These are phyloP conservation scores for Capsella bursapastoris DNA, from an alignment of 345 rosid species.

Conservation along the genomic window DNA sequence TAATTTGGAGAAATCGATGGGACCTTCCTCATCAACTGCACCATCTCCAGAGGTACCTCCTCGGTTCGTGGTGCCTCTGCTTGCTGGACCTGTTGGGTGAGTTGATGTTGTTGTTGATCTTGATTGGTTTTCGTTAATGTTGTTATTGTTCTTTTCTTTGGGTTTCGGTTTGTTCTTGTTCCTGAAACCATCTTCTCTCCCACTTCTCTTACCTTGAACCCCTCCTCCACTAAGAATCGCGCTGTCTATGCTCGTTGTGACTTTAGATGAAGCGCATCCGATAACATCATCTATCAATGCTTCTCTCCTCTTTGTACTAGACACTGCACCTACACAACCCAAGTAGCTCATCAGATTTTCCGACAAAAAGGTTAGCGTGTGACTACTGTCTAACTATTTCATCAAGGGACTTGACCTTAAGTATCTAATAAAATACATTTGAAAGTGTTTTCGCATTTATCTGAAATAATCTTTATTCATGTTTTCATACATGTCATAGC, in stretches of 20 bases:
- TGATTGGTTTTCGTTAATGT: slow-evolving; percentile 48
- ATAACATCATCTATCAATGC: slow-evolving; percentile 72
- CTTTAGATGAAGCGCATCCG: slow-evolving; percentile 76
- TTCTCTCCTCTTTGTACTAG: slow-evolving; percentile 70
- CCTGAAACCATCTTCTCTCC: slow-evolving; percentile 52
- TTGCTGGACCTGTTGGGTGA: slow-evolving; percentile 46
- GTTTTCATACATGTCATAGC: neutral
- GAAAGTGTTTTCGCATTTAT: neutral
- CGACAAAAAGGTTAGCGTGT: neutral
- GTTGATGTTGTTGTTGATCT: slow-evolving; percentile 46
- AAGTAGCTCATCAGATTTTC: slow-evolving; percentile 11
- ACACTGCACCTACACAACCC: slow-evolving; percentile 66
- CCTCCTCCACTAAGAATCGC: slow-evolving; percentile 54
- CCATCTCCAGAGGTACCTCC: slow-evolving; percentile 46
- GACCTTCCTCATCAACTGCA: slow-evolving; percentile 48
- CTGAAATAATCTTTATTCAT: neutral
- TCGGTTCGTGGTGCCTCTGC: slow-evolving; percentile 40
- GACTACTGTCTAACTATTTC: slow-evolving; percentile 13
- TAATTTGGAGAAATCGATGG: slow-evolving; percentile 55
- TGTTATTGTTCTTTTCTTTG: slow-evolving; percentile 64
- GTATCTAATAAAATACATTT: neutral
- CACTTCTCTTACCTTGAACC: slow-evolving; percentile 59
- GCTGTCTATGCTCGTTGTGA: slow-evolving; percentile 56
- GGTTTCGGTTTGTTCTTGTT: slow-evolving; percentile 60
- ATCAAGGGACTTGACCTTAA: slow-evolving; percentile 9